A percentile compares a stretch with the other conserved stretches of the same genome.
Evolutionary conservation across 1,284 basidiomycete species (phyloP).

Genomic region (Baeospora myosura): DNA sequence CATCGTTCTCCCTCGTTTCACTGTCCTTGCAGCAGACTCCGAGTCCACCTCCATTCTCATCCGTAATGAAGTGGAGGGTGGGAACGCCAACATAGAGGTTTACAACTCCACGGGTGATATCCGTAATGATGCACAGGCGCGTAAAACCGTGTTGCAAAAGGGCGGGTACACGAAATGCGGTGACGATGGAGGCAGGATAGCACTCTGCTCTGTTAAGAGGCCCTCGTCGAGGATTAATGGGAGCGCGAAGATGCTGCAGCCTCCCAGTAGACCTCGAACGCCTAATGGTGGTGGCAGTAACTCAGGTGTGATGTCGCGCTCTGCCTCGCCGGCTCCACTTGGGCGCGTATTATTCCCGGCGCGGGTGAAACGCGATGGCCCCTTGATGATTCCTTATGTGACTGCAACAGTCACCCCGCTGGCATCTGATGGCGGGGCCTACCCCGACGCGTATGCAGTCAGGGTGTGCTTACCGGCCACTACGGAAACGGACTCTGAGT

Average conservation of each 20-base stretch:
- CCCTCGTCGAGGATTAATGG: not conserved
- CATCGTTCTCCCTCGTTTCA: conserved; percentile 59
- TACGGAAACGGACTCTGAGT: conserved; percentile 48
- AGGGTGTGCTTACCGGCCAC: conserved; percentile 49
- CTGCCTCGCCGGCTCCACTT: conserved; percentile 19
- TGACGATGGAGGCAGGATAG: conserved; percentile 51
- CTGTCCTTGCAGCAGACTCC: conserved; percentile 53
- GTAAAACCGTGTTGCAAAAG: conserved; percentile 53
- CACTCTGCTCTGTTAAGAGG: conserved; percentile 32
- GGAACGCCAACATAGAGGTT: conserved; percentile 43
- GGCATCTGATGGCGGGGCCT: conserved; percentile 19
- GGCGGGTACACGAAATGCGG: conserved; percentile 50
- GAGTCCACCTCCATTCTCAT: conserved; percentile 50
- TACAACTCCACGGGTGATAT: conserved; percentile 51
- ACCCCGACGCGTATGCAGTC: conserved; percentile 50
- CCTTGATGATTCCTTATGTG: conserved; percentile 56
- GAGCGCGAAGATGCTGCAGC: conserved; percentile 7
- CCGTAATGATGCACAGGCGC: conserved; percentile 46
- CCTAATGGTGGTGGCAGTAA: conserved; percentile 18
- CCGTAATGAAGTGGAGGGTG: conserved; percentile 46
- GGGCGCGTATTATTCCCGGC: conserved; percentile 19
- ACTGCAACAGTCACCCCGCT: conserved; percentile 48
- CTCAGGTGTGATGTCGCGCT: too few species aligned
- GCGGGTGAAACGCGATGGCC: conserved; percentile 44
- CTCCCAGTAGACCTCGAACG: conserved; percentile 15